Percentiles rank a stretch among this genome's conserved stretches.
These are phyloP conservation scores for Aegilops tauschii DNA, from an alignment of 176 grass and related monocot species.

Conservation along the genomic window DNA sequence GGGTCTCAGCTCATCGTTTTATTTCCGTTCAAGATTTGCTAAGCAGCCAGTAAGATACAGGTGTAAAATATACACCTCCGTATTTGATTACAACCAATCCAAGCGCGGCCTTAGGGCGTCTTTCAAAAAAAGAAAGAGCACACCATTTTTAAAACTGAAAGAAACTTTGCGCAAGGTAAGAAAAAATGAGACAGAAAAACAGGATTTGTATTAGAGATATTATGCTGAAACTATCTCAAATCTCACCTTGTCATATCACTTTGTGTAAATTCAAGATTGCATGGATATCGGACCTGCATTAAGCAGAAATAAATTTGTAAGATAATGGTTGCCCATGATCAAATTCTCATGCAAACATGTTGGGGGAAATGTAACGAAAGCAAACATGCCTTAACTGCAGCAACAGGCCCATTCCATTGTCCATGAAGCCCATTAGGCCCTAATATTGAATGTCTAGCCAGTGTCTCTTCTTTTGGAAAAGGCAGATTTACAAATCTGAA, in stretches of 20 bases:
- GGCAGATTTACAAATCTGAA: conserved; percentile 76
- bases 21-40: too few relatives aligned
- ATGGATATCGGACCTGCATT: conserved; percentile 96
- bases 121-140: not conserved
- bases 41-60: too few relatives aligned
- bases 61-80: too few relatives aligned
- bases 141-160: not conserved
- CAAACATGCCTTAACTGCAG: conserved; percentile 75
- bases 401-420: conserved; percentile 61
- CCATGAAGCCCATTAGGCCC: conserved; percentile 86
- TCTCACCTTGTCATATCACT: conserved; percentile 66
- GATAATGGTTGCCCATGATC: conserved; percentile 11
- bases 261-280: conserved; percentile 75
- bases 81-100: too few relatives aligned
- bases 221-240: conserved; percentile 14
- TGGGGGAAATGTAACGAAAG: conserved; percentile 21
- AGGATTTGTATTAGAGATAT: not conserved
- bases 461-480: conserved; percentile 92
- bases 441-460: conserved; percentile 98
- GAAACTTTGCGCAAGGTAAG: not conserved
- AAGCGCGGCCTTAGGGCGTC: not conserved
- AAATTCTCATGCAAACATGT: conserved; percentile 21
- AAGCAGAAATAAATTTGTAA: conserved; percentile 38
- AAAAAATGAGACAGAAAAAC: not conserved
- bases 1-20: too few relatives aligned